Evolutionary conservation across 306 rosid species (phyloP).

Genomic region (Amphicarpaea edgeworthii): DNA sequence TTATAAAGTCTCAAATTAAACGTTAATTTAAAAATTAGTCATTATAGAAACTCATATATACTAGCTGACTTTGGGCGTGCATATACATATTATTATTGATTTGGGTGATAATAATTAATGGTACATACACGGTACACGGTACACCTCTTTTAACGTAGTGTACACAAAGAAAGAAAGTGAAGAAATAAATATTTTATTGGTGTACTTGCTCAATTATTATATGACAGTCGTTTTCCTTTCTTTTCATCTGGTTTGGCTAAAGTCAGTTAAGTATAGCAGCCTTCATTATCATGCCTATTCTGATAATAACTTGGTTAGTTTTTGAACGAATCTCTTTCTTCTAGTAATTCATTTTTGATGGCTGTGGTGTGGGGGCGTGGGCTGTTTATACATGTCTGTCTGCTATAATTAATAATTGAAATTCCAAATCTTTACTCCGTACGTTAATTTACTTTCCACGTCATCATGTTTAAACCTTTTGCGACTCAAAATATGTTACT

Average conservation of each 20-base stretch:
- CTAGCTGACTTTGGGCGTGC: constrained; percentile 56
- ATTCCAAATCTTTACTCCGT: constrained; percentile 1
- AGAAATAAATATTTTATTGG: no score
- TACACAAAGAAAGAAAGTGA: no score
- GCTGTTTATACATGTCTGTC: not conserved
- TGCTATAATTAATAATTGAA: constrained; percentile 30
- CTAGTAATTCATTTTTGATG: constrained; percentile 34
- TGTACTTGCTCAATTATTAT: no score
- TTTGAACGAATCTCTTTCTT: constrained; percentile 36
- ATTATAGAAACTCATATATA: not conserved
- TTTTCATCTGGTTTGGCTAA: not conserved
- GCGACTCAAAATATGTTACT: not conserved
- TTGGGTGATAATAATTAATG: not conserved
- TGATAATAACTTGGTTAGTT: not conserved
- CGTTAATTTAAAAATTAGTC: not conserved
- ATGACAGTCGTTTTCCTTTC: no score
- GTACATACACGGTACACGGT: no score
- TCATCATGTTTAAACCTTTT: constrained; percentile 9
- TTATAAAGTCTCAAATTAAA: not conserved
- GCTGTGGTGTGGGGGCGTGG: not conserved
- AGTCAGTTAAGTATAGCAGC: constrained; percentile 14
- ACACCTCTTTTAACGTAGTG: no score
- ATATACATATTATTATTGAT: constrained; percentile 32
- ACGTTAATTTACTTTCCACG: constrained; percentile 29
- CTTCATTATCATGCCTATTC: not conserved